These are phyloP conservation scores for Limnanthes douglasii DNA, from an alignment of 345 rosid genomes.

Conservation along the genomic window DNA sequence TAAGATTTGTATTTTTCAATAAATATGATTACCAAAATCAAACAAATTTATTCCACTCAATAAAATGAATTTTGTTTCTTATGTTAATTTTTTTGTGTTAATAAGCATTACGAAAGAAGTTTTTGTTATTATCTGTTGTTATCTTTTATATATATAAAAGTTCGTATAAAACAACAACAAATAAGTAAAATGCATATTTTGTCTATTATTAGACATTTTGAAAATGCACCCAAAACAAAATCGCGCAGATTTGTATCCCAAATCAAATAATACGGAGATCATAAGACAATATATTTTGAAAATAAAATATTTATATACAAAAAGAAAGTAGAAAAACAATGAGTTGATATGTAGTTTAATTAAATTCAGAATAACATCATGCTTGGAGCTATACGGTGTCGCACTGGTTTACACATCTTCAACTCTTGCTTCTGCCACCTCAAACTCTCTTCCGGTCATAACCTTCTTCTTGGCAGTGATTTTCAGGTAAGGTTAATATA, in stretches of 20 bases:
- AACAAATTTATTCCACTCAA: neutral
- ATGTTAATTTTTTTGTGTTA: conserved; percentile 2
- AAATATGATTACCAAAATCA: neutral
- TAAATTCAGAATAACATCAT: conserved; percentile 54
- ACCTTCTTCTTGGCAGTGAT: conserved; percentile 50
- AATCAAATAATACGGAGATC: no score
- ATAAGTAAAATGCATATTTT: neutral
- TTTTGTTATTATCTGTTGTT: no score
- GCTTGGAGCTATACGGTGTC: conserved; percentile 49
- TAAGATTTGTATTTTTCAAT: neutral
- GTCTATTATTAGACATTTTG: conserved; percentile 24
- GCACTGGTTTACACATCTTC: conserved; percentile 68
- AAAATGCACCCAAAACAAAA: conserved; percentile 14
- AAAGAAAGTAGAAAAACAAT: no score
- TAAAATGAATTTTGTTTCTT: neutral
- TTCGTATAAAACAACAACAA: neutral
- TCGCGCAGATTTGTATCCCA: no score
- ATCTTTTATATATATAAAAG: no score
- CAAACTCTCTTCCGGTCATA: conserved; percentile 66
- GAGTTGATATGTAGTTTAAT: no score
- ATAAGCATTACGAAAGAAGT: no score
- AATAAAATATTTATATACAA: neutral
- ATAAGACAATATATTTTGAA: neutral
- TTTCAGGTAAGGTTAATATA: conserved; percentile 23
- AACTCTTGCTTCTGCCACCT: conserved; percentile 77